Conservation (phyloP, 202 grass and related monocot genomes). For the Brachypodium distachyon region DNA sequence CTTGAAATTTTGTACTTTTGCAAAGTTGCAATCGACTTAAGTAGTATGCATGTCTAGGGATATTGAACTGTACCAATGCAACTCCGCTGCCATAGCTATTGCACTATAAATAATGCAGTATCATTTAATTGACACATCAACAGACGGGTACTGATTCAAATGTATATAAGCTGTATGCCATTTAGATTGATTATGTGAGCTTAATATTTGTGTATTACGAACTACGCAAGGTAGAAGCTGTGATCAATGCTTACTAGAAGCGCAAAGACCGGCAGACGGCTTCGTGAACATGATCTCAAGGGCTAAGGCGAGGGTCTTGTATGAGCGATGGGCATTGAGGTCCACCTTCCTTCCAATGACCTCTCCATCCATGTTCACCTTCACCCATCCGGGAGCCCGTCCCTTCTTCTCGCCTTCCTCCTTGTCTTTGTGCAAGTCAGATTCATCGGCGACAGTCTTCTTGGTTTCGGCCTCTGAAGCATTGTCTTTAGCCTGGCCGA, state of each 20-base stretch:
- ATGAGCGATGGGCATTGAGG: conserved; percentile 51
- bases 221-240: background rate
- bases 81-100: background rate
- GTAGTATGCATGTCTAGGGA: background rate
- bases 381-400: conserved; percentile 40
- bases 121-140: background rate
- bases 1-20: background rate
- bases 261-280: conserved; percentile 17
- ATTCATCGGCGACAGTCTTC: background rate
- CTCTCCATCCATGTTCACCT: conserved; percentile 91
- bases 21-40: background rate
- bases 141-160: background rate
- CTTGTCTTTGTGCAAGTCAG: conserved; percentile 16
- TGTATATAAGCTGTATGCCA: background rate
- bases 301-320: conserved; percentile 55
- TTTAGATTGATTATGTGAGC: background rate
- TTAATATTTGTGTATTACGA: background rate
- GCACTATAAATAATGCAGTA: background rate
- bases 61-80: background rate
- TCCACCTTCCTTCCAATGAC: conserved; percentile 90
- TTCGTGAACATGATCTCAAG: conserved; percentile 85
- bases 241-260: conserved; percentile 18
- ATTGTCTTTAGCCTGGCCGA: conserved; percentile 56
- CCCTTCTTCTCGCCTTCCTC: conserved; percentile 44
- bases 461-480: conserved; percentile 15